Percentiles rank a stretch among this genome's conserved stretches.
Evolutionary conservation across 495 filamentous ascomycete species (phyloP).

Genomic region (Eremomyces bilateralis): DNA sequence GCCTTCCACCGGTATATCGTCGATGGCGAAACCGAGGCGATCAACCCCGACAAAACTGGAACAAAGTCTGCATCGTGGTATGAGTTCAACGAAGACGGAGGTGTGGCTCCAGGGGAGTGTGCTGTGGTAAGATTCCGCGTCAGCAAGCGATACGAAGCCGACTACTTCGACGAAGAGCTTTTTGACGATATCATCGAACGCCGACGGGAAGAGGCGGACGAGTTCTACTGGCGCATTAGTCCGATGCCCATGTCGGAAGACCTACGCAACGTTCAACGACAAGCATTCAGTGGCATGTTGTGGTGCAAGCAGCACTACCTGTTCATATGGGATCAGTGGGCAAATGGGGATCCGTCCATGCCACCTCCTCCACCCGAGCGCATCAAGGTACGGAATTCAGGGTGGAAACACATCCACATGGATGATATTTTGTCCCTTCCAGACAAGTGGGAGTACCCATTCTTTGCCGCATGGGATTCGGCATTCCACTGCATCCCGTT

Average conservation of each 20-base stretch:
- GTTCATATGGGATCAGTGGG: slow-evolving; percentile 95
- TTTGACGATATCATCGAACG: slow-evolving; percentile 85
- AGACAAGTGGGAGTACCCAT: slow-evolving; percentile 96
- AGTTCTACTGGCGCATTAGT: slow-evolving; percentile 85
- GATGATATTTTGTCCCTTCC: slow-evolving; percentile 95
- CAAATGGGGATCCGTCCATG: slow-evolving; percentile 51
- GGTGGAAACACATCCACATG: slow-evolving; percentile 84
- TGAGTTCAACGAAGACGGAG: slow-evolving; percentile 69
- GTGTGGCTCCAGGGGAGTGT: slow-evolving; percentile 73
- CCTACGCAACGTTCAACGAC: slow-evolving; percentile 81
- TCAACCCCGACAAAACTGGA: slow-evolving; percentile 61
- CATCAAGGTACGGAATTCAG: slow-evolving; percentile 61
- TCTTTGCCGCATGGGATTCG: slow-evolving; percentile 95
- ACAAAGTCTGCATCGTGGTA: slow-evolving; percentile 90
- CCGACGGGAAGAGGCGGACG: slow-evolving; percentile 69
- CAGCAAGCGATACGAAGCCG: slow-evolving; percentile 40
- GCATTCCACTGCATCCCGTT: slow-evolving; percentile 91
- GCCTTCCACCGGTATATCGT: slow-evolving; percentile 83
- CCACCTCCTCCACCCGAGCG: slow-evolving; percentile 65
- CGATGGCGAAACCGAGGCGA: slow-evolving; percentile 49
- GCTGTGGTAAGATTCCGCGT: slow-evolving; percentile 87
- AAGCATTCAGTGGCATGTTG: slow-evolving; percentile 89
- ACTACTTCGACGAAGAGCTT: slow-evolving; percentile 72
- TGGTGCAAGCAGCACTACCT: slow-evolving; percentile 96
- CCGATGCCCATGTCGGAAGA: slow-evolving; percentile 89